These are phyloP conservation scores for Escovopsis sp. DNA, from an alignment of 2,329 filamentous ascomycete species.

Conservation along the genomic window DNA sequence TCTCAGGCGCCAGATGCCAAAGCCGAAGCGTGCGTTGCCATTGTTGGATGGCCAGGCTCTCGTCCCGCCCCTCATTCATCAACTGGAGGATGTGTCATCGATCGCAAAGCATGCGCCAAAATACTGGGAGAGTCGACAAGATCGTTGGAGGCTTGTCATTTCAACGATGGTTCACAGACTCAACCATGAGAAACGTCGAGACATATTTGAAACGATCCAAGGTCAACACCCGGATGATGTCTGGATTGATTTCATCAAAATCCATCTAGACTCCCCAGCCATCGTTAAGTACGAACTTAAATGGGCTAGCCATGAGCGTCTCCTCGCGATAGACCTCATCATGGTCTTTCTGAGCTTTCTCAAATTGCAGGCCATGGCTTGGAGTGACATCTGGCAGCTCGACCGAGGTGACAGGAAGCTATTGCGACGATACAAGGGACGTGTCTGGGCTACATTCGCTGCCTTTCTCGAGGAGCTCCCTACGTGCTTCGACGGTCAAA, in stretches of 20 bases:
- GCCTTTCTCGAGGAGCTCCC: slow-evolving; percentile 14
- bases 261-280: neutral
- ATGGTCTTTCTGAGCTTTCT: slow-evolving; percentile 18
- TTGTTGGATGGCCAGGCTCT: too few relatives aligned
- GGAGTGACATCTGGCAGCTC: slow-evolving; percentile 10
- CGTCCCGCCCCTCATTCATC: slow-evolving; percentile 9
- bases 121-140: slow-evolving; percentile 14
- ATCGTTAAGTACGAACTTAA: slow-evolving; percentile 1
- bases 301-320: slow-evolving; percentile 7
- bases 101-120: slow-evolving; percentile 9
- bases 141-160: slow-evolving; percentile 17
- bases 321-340: slow-evolving; percentile 16
- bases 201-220: slow-evolving; percentile 12
- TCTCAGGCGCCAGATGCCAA: too few relatives aligned
- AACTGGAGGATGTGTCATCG: slow-evolving; percentile 7
- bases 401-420: slow-evolving; percentile 9
- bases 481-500: slow-evolving; percentile 17
- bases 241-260: slow-evolving; percentile 6
- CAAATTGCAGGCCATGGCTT: slow-evolving; percentile 11
- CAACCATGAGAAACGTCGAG: slow-evolving; percentile 14
- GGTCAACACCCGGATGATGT: slow-evolving; percentile 7
- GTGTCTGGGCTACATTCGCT: slow-evolving; percentile 12
- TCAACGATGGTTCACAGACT: slow-evolving; percentile 16
- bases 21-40: too few relatives aligned
- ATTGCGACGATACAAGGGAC: slow-evolving; percentile 3